These are phyloP conservation scores for Elsinoe fawcettii DNA, from an alignment of 2,329 filamentous ascomycete genomes.

Conservation along the genomic window DNA sequence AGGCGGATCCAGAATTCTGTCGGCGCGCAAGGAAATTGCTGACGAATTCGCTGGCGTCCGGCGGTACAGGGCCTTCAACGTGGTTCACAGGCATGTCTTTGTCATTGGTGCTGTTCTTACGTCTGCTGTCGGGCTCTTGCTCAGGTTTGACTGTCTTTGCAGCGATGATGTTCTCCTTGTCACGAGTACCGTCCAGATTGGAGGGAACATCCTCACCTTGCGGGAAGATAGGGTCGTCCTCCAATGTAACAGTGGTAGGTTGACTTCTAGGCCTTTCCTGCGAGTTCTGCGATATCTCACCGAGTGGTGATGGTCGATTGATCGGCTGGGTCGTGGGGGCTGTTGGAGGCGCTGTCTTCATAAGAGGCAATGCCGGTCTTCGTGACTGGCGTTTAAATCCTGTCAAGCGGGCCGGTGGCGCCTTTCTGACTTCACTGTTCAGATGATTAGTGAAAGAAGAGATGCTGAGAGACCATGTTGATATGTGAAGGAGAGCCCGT, in stretches of 20 bases:
- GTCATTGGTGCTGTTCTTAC: not conserved
- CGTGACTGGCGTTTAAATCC: constrained; percentile 8
- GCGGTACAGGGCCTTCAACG: not conserved
- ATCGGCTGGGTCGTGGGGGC: not conserved
- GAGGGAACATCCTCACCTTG: not conserved
- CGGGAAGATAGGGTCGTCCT: not conserved
- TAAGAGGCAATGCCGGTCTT: not conserved
- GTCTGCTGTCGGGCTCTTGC: not conserved
- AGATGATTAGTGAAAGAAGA: not conserved
- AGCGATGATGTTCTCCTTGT: constrained; percentile 7
- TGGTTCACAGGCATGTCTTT: not conserved
- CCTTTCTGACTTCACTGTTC: not conserved
- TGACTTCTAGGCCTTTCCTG: constrained; percentile 1
- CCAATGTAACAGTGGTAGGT: not conserved
- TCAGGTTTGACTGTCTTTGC: not conserved
- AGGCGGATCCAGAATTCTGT: constrained; percentile 6
- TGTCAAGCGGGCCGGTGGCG: not conserved
- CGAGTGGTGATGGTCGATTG: not conserved
- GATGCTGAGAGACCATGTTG: too few relatives aligned
- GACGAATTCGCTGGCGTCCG: not conserved
- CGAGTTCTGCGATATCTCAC: constrained; percentile 9
- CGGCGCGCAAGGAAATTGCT: constrained; percentile 1
- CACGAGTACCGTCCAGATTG: not conserved
- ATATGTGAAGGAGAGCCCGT: too few relatives aligned
- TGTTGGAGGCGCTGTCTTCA: not conserved